Evolutionary conservation across 306 rosid genomes (phyloP).

Genomic region (cucumber (Cucumis sativus)): DNA sequence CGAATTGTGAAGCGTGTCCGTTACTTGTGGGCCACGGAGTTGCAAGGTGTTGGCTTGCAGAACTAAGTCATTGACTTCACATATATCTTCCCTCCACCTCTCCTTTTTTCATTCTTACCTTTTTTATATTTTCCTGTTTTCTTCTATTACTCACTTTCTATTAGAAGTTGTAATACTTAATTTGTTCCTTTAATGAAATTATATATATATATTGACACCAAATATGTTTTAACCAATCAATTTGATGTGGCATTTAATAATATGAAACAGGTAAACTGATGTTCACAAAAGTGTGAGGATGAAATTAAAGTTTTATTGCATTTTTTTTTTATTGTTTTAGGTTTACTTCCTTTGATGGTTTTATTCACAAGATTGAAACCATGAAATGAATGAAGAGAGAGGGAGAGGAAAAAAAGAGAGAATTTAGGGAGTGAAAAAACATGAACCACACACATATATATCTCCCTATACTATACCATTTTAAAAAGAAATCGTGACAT

Average conservation of each 20-base stretch:
- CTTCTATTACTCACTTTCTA: too few relatives aligned
- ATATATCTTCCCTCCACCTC: background rate
- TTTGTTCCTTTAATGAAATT: too few relatives aligned
- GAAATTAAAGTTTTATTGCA: background rate
- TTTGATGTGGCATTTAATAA: background rate
- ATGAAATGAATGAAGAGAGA: background rate
- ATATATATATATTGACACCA: too few relatives aligned
- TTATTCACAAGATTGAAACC: background rate
- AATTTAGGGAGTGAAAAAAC: background rate
- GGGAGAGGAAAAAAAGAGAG: background rate
- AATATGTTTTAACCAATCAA: too few relatives aligned
- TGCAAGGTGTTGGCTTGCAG: background rate
- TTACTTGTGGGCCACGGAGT: conserved; percentile 11
- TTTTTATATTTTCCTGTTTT: background rate
- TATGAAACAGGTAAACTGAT: background rate
- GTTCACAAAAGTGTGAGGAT: background rate
- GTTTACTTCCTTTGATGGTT: background rate
- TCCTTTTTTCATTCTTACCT: background rate
- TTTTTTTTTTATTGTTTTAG: background rate
- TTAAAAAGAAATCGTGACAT: background rate
- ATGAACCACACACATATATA: background rate
- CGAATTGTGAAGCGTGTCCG: background rate
- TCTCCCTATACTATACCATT: background rate
- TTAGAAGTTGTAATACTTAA: too few relatives aligned
- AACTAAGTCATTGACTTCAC: background rate